Percentiles rank a stretch among this genome's conserved stretches.
These are phyloP conservation scores for Pulveroboletus sp. DNA, from an alignment of 768 basidiomycete genomes.

Conservation along the genomic window DNA sequence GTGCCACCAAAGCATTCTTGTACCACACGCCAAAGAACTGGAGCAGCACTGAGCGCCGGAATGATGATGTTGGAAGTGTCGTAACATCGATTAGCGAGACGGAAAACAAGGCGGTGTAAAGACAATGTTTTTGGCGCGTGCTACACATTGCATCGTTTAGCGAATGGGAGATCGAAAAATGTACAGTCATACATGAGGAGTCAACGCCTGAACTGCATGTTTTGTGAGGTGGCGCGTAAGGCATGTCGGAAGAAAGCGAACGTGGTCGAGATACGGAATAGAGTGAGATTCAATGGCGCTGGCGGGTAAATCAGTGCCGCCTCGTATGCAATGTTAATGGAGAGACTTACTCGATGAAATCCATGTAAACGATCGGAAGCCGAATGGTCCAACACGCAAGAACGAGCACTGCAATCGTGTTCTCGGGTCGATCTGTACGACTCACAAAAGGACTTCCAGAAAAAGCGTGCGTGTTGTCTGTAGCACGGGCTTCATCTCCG, in stretches of 20 bases:
- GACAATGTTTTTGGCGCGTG: slow-evolving; percentile 54
- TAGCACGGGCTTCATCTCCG: slow-evolving; percentile 11
- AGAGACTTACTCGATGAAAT: slow-evolving; percentile 61
- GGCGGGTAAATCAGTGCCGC: slow-evolving; percentile 8
- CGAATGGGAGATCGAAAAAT: not conserved
- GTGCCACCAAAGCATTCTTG: slow-evolving; percentile 60
- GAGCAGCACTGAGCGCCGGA: slow-evolving; percentile 73
- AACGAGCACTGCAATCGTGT: slow-evolving; percentile 64
- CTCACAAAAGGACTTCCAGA: slow-evolving; percentile 20
- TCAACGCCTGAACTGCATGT: slow-evolving; percentile 60
- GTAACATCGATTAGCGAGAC: slow-evolving; percentile 57
- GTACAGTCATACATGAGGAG: slow-evolving; percentile 52
- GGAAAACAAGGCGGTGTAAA: slow-evolving; percentile 59
- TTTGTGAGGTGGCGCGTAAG: slow-evolving; percentile 72
- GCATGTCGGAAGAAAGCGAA: slow-evolving; percentile 53
- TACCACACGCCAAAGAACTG: slow-evolving; percentile 74
- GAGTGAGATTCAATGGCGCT: slow-evolving; percentile 74
- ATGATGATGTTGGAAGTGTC: slow-evolving; percentile 53
- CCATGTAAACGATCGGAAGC: slow-evolving; percentile 69
- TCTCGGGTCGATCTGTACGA: slow-evolving; percentile 39
- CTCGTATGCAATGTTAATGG: not conserved
- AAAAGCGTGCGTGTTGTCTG: slow-evolving; percentile 2
- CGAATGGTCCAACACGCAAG: slow-evolving; percentile 79
- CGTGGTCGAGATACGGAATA: slow-evolving; percentile 77
- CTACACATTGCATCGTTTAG: slow-evolving; percentile 38